Base-by-base conservation (phyloP, 2,329 filamentous ascomycete species). In the Aspergillus spinulosporus region DNA sequence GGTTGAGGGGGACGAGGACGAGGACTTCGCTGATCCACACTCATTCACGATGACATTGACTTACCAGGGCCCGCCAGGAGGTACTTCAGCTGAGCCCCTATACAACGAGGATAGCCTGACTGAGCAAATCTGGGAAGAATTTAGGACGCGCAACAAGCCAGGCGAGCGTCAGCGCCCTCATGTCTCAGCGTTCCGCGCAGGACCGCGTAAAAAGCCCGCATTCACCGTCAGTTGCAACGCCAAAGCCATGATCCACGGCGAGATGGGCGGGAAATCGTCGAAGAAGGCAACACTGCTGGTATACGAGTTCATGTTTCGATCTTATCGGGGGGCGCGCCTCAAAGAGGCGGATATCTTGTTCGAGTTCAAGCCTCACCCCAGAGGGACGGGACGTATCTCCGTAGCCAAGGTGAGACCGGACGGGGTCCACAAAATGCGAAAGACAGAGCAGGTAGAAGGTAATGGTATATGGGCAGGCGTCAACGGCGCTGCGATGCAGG, bases 191-290 rank as follows among this genome's bases (percentile, higher is more conserved):
- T 49, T 49, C 36, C 34, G 28, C 21, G 47, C 36, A 31, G 47
- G 47, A 26, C 47, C 26, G 26, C 36, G 36, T 5, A 49, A 40
- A 31, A 29, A 49, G 36, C 47, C 47, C 34, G 47, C 47, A 29
- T 49, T 49, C 37, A 49, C 47, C 26, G 36, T 42, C 34, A 49
- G 47, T n/a, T 49, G 47, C 47, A 49, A 49, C n/a, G 47, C 47
- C 2, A 49, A 49, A 32, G 47, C 47, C 5, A 49, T 49, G 36
- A 28, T 49, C 15, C 47, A 49, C 31, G 47, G 47, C 12, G 21
- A 40, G 3, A n/a, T 49, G 21, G 34, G 47, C 5, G 34, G 34
- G 3, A 7, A 1, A 4, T 49, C 47, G 3, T 40, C 36, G 12
- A 49, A 49, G 26, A 15, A 11, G 9, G 47, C 47, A 9, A 49